Evolutionary conservation across 2,329 filamentous ascomycete genomes (phyloP).

Genomic region (Leptographium flavum): DNA sequence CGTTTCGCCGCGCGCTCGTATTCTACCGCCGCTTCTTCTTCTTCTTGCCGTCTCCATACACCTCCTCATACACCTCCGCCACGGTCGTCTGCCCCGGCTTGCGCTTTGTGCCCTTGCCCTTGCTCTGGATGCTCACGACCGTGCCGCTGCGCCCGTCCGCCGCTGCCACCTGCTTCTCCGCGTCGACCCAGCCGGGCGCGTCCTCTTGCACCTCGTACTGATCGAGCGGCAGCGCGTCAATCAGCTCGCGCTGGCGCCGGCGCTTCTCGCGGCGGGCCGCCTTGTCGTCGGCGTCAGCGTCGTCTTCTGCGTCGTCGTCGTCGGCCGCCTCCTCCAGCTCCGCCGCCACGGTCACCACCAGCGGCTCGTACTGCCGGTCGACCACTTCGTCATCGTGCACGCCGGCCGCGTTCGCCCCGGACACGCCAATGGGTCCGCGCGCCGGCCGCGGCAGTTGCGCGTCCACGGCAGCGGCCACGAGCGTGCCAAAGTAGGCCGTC

Average conservation of each 20-base stretch:
- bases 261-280: constrained; percentile 57
- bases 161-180: constrained; percentile 58
- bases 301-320: constrained; percentile 51
- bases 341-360: constrained; percentile 59
- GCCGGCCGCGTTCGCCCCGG: constrained; percentile 41
- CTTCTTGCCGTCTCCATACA: constrained; percentile 33
- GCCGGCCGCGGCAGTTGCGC: constrained; percentile 44
- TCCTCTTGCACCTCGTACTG: constrained; percentile 56
- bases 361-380: constrained; percentile 52
- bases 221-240: constrained; percentile 80
- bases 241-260: constrained; percentile 63
- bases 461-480: constrained; percentile 62
- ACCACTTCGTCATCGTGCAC: constrained; percentile 57
- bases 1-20: constrained; percentile 32
- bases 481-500: constrained; percentile 57
- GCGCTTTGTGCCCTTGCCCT: constrained; percentile 48
- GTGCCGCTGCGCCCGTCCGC: constrained; percentile 28
- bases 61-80: constrained; percentile 48
- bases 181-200: constrained; percentile 48
- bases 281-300: constrained; percentile 62
- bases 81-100: constrained; percentile 47
- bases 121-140: constrained; percentile 71
- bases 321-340: constrained; percentile 57
- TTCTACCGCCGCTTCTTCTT: constrained; percentile 28
- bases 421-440: constrained; percentile 39